Base-by-base conservation (phyloP, 345 rosid genomes). In the Arabidopsis suecica region DNA sequence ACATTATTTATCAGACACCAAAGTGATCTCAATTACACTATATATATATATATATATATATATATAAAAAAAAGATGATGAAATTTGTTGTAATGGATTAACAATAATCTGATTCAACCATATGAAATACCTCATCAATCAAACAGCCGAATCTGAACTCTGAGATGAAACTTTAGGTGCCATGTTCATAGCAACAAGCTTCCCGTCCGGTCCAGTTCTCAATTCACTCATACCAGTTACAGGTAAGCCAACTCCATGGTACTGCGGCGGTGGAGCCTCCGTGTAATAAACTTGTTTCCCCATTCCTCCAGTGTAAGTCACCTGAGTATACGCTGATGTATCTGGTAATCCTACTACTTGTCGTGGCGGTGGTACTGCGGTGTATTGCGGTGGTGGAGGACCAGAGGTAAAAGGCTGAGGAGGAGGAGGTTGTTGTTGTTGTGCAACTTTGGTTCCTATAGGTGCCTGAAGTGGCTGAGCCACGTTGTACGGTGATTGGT, bases 271-370 rank as follows among this genome's bases (percentile, higher is more conserved):
- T 70, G 61, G 22, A 4, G 75, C 75, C 14, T 70, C 80, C 0
- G 80, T 77, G 50, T 93, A 93, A 71, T 86, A 89, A 13, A 91
- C 88, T 73, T 87, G 97, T 72, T 93, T 83, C 51, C 92, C 92
- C 1, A 60, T 69, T 34, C 75, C 84, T 68, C 79, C 82, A 11
- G 85, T 85, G 77, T 89, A 91, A 44, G 84, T 81, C 81, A 85
- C 58, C 54, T 81, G 97, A 6, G 89, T 80, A 70, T 88, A 91
- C 9, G 83, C 83, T 1, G 80, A 6, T 38, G 76, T 63, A 11
- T 82, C 89, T 14, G 83, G 78, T 74, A 81, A 54, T 8, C 83
- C 86, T 0, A 83, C 74, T 1, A 82, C 72, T n/a, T 63, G 80
- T 3, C 86, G 80, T 10, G 79, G 33, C 1, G 82, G 76, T 50